Percentiles rank a stretch among this genome's conserved stretches.
phyloP scores from a whole-genome alignment of 768 basidiomycete species.

The Astraeus odoratus region DNA sequence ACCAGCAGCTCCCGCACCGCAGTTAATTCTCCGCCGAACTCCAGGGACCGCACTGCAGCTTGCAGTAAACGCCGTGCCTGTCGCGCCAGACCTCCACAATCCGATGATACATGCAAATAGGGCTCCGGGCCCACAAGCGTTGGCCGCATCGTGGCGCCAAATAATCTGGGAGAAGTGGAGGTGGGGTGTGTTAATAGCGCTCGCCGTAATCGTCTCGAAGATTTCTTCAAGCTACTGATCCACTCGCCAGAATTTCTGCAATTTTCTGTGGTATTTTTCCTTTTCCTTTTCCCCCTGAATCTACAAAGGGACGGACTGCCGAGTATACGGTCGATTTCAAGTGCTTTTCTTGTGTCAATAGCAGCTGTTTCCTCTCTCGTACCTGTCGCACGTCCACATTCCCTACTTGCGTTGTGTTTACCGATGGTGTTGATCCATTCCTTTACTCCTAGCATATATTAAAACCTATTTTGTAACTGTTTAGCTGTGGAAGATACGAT shows the following conservation, averaged over 20 bases:
- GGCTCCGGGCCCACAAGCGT: conserved; percentile 35
- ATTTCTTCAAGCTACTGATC: conserved; percentile 47
- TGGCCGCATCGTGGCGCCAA: conserved; percentile 56
- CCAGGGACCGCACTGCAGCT: conserved; percentile 14
- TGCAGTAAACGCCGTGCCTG: conserved; percentile 9
- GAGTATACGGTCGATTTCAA: conserved; percentile 10
- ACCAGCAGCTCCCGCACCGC: conserved; percentile 16
- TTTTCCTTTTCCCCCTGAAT: conserved; percentile 12
- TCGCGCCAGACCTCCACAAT: conserved; percentile 12
- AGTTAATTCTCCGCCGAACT: conserved; percentile 14
- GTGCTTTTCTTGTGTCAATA: conserved; percentile 12
- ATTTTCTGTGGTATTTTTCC: too few species aligned
- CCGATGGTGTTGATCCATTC: conserved; percentile 11
- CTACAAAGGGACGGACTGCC: conserved; percentile 8
- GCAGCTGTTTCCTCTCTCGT: conserved; percentile 7
- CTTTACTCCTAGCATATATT: conserved; percentile 14
- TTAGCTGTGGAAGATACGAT: conserved; percentile 1
- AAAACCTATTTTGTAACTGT: conserved; percentile 19
- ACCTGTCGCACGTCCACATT: conserved; percentile 7
- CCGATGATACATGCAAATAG: conserved; percentile 22
- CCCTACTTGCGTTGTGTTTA: conserved; percentile 6
- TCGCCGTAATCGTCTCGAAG: conserved; percentile 73
- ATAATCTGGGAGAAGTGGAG: conserved; percentile 81
- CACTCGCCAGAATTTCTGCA: background rate
- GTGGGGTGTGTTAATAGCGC: conserved; percentile 69